A percentile compares a stretch with the other conserved stretches of the same genome.
These are phyloP conservation scores for Stentor coeruleus DNA, from an alignment of 73 alveolate species.

Conservation along the genomic window DNA sequence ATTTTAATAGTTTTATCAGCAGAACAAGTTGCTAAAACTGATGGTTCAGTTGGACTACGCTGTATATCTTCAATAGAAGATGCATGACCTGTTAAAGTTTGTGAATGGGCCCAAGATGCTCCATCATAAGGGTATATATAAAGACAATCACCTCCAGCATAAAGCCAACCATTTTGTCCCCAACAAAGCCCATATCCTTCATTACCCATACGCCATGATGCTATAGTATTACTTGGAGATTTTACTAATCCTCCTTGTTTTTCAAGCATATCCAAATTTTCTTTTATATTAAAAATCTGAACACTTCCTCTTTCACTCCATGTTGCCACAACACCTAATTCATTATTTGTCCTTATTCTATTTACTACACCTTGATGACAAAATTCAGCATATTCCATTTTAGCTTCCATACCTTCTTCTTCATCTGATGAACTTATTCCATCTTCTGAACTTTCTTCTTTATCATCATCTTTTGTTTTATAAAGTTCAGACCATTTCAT, in stretches of 20 bases:
- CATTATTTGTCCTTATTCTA: conserved; percentile 80
- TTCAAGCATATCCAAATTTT: conserved; percentile 61
- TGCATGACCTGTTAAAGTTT: conserved; percentile 51
- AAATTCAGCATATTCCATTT: conserved; percentile 63
- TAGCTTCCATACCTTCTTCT: conserved; percentile 75
- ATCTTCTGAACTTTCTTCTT: conserved; percentile 50
- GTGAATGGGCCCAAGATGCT: not conserved
- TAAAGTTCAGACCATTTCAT: conserved; percentile 78
- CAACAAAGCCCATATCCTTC: conserved; percentile 24
- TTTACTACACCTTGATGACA: conserved; percentile 76
- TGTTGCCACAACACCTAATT: conserved; percentile 77
- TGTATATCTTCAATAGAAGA: conserved; percentile 85
- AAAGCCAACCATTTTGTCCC: conserved; percentile 6
- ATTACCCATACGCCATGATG: not conserved
- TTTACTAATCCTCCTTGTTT: conserved; percentile 37
- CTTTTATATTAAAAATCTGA: conserved; percentile 67
- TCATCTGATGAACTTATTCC: conserved; percentile 73
- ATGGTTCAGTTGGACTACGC: conserved; percentile 76
- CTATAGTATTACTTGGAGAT: not conserved
- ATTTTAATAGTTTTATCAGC: conserved; percentile 80
- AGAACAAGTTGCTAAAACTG: conserved; percentile 85
- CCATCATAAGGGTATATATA: not conserved
- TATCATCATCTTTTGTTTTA: conserved; percentile 63
- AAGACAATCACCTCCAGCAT: conserved; percentile 20
- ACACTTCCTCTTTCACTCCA: conserved; percentile 83